Evolutionary conservation across 2,329 filamentous ascomycete genomes (phyloP), one percentile per base, ranked within the genome.

Genomic region (Neocatenulostroma microsporum): DNA sequence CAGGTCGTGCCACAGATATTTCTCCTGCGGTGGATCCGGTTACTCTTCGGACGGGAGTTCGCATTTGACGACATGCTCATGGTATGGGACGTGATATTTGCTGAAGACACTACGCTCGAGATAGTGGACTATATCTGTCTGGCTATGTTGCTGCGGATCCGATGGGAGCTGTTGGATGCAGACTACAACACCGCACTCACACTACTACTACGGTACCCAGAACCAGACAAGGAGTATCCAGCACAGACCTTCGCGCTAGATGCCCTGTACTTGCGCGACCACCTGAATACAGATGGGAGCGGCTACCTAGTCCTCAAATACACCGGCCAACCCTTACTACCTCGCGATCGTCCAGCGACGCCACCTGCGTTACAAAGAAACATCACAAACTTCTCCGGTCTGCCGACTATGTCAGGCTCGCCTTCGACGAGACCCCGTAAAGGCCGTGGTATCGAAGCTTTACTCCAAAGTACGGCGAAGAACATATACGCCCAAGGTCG

Each of bases 1-100:
- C 89, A 95, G 42, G 80, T 98, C 43, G 66, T 95, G n/a, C 91
- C 91, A 1, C 91, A 98, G 53, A 89, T 98, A 33, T 98, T 96
- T 55, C 67, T 96, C 17, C 93, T 96, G 84, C 86, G 91, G 39
- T 98, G 91, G 91, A 83, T 96, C 40, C 78, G 91, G 19, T 74
- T 98, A 1, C 66, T 98, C 0, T 96, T 96, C 55, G 88, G 89
- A 32, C 76, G 91, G 47, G 91, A 98, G 58, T 96, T 95, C 50
- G 78, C 85, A 0, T 93, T 96, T 43, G 78, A 88, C 36, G 78
- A 94, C 44, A 73, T 88, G 26, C 73, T 98, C 24, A 68, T 76
- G 15, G 73, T 98, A 38, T 98, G 91, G 91, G 91, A 98, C 62
- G 74, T 80, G 6, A 69, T 98, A 1, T 93, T 98, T 57, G 84